Percentiles rank a stretch among this genome's conserved stretches.
phyloP scores from a whole-genome alignment of 1,284 basidiomycete genomes.

The Leccinum griseonigrum region DNA sequence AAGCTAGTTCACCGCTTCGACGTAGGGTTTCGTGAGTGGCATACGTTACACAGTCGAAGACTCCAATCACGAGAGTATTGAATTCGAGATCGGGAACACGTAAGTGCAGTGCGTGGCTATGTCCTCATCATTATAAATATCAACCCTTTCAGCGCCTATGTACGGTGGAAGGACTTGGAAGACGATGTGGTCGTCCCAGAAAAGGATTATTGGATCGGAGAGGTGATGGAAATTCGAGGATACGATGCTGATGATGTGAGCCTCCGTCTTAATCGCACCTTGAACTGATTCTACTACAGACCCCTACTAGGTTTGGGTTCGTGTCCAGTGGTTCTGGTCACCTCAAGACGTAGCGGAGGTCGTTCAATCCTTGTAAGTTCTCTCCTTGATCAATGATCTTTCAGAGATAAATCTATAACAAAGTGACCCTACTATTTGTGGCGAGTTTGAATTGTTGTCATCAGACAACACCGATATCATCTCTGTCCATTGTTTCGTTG shows the following conservation, averaged over 20 bases:
- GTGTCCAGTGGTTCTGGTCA: conserved; percentile 50
- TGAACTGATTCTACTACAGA: neutral
- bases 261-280: neutral
- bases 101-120: conserved; percentile 16
- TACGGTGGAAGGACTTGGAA: conserved; percentile 20
- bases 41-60: conserved; percentile 21
- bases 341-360: conserved; percentile 38
- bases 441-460: conserved; percentile 41
- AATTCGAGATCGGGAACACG: conserved; percentile 29
- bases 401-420: neutral
- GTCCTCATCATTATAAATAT: neutral
- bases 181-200: neutral
- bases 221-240: conserved; percentile 22
- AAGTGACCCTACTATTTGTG: conserved; percentile 38
- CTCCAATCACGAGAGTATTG: conserved; percentile 21
- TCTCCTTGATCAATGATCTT: neutral
- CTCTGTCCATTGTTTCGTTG: conserved; percentile 38
- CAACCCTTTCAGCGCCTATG: conserved; percentile 27
- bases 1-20: neutral
- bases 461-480: conserved; percentile 46
- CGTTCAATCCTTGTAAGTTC: conserved; percentile 45
- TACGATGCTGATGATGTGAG: conserved; percentile 16
- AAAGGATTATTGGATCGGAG: conserved; percentile 27
- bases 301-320: conserved; percentile 42
- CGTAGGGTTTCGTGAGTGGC: neutral